A percentile compares a stretch with the other conserved stretches of the same genome.
Evolutionary conservation across 805 yeast species (phyloP).

Genomic region (Crinitomyces ghanaensis): DNA sequence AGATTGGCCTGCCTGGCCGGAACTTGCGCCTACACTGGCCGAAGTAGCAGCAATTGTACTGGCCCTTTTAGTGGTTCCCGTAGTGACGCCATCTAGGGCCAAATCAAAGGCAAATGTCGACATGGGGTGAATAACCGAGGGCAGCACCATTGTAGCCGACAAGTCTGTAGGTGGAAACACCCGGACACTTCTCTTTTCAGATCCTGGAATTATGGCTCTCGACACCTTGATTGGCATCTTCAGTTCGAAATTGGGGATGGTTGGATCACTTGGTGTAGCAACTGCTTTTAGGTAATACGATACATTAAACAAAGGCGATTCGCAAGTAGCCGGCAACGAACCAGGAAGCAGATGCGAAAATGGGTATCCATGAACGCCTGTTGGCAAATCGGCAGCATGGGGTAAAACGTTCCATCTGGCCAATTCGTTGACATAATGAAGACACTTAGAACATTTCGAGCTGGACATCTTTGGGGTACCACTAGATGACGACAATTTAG

Average conservation of each 20-base stretch:
- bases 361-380: constrained; percentile 78
- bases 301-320: constrained; percentile 49
- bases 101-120: constrained; percentile 77
- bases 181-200: constrained; percentile 75
- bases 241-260: constrained; percentile 28
- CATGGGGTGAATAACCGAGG: constrained; percentile 81
- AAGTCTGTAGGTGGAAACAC: constrained; percentile 94
- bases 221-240: constrained; percentile 58
- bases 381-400: constrained; percentile 42
- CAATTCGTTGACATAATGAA: constrained; percentile 47
- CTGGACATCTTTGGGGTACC: neutral
- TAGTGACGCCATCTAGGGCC: constrained; percentile 47
- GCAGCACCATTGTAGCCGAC: constrained; percentile 75
- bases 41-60: constrained; percentile 16
- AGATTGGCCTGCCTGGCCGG: too few relatives aligned
- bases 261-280: constrained; percentile 19
- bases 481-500: neutral
- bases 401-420: constrained; percentile 83
- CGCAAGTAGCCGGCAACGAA: constrained; percentile 63
- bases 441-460: too few relatives aligned
- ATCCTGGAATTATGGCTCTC: constrained; percentile 69
- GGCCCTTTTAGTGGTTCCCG: constrained; percentile 19
- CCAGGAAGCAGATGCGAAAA: constrained; percentile 88
- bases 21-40: too few relatives aligned
- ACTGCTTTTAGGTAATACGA: constrained; percentile 66